Percentiles rank a stretch among this genome's conserved stretches.
Conservation (phyloP, 225 moss, liverwort and hornwort species). For the Polytrichum commune region DNA sequence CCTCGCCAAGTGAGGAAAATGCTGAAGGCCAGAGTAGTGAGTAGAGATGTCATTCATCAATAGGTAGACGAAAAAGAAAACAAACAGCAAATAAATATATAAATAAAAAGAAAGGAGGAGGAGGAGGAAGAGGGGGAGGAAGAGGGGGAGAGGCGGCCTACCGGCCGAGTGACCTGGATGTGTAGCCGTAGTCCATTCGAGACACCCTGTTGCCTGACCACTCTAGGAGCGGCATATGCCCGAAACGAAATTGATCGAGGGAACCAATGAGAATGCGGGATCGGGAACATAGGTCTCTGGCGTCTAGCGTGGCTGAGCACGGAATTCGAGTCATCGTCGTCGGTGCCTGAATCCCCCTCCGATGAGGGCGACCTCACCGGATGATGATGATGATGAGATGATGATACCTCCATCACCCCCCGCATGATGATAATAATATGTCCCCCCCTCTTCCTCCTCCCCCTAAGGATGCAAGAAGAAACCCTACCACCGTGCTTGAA, state of each 20-base stretch:
- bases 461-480: neutral
- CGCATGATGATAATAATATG: slow-evolving; percentile 8
- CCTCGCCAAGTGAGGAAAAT: no score
- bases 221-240: slow-evolving; percentile 21
- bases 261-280: slow-evolving; percentile 63
- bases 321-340: slow-evolving; percentile 72
- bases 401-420: slow-evolving; percentile 29
- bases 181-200: slow-evolving; percentile 34
- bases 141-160: slow-evolving; percentile 12
- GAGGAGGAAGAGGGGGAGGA: no score
- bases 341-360: slow-evolving; percentile 78
- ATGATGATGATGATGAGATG: slow-evolving; percentile 24
- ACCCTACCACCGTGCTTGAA: slow-evolving; percentile 17
- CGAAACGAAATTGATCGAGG: slow-evolving; percentile 67
- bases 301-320: slow-evolving; percentile 37
- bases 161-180: slow-evolving; percentile 69
- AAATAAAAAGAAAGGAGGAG: neutral
- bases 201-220: slow-evolving; percentile 25
- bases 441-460: neutral
- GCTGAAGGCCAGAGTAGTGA: no score
- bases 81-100: neutral
- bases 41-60: slow-evolving; percentile 1
- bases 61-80: slow-evolving; percentile 8
- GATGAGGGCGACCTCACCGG: slow-evolving; percentile 49
- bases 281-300: slow-evolving; percentile 31